Evolutionary conservation across 257 asterid genomes (phyloP).

Genomic region (Thymus mandschuricus): DNA sequence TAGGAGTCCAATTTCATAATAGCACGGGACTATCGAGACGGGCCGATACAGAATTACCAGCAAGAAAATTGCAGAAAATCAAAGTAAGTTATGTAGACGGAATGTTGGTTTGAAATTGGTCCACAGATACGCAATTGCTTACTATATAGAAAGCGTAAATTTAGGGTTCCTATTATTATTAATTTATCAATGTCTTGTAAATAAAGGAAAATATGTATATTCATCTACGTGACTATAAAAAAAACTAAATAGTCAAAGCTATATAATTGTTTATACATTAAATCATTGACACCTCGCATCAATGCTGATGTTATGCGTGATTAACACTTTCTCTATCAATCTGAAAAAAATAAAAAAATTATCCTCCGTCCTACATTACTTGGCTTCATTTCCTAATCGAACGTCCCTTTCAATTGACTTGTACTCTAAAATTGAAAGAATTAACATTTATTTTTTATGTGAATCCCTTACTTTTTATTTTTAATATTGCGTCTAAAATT

Average conservation of each 20-base stretch:
- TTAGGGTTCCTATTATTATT: neutral
- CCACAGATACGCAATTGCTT: neutral
- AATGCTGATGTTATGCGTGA: neutral
- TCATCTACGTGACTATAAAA: neutral
- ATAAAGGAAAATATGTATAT: neutral
- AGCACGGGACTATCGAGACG: no score
- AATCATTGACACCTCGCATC: neutral
- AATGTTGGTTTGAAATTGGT: slow-evolving; percentile 10
- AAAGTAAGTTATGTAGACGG: neutral
- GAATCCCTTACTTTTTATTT: no score
- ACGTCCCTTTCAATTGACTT: no score
- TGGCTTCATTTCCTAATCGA: no score
- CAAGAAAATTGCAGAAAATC: neutral
- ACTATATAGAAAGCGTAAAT: neutral
- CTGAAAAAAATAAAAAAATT: no score
- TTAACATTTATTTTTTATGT: no score
- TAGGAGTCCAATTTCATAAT: no score
- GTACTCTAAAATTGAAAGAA: no score
- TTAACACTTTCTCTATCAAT: neutral
- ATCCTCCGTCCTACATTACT: no score
- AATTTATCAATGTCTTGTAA: neutral
- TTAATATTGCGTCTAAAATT: no score
- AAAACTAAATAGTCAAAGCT: neutral
- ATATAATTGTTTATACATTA: neutral
- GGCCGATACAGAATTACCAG: no score